Percentiles rank a stretch among this genome's conserved stretches.
Evolutionary conservation across 352 stramenopile genomes (phyloP).

Genomic region (Phytophthora cajani): DNA sequence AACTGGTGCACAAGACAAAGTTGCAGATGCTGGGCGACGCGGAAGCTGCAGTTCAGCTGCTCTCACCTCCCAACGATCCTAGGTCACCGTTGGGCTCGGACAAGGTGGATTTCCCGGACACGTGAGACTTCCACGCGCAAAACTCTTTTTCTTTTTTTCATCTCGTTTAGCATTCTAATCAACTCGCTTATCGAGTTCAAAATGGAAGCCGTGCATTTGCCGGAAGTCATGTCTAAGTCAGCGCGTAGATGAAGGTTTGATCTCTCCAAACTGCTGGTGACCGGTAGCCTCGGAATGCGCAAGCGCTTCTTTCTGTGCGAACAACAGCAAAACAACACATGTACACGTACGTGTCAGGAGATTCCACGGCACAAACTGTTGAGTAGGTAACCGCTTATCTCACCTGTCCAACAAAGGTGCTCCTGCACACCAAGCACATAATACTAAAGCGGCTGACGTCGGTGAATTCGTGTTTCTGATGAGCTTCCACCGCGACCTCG

Average conservation of each 20-base stretch:
- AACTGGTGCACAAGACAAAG: conserved; percentile 55
- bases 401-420: conserved; percentile 73
- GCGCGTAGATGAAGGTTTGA: conserved; percentile 37
- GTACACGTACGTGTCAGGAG: conserved; percentile 14
- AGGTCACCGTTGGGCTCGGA: conserved; percentile 51
- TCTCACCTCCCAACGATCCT: conserved; percentile 27
- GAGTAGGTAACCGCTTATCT: background rate
- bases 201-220: conserved; percentile 9
- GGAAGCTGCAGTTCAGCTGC: conserved; percentile 35
- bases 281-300: conserved; percentile 66
- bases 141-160: conserved; percentile 1
- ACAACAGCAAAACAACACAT: background rate
- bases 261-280: conserved; percentile 81
- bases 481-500: conserved; percentile 81
- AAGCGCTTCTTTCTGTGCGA: conserved; percentile 57
- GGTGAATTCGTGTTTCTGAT: conserved; percentile 88
- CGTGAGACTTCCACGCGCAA: conserved; percentile 14
- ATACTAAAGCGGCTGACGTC: conserved; percentile 78
- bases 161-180: conserved; percentile 12
- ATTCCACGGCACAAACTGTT: background rate
- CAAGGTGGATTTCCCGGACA: conserved; percentile 35
- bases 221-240: conserved; percentile 10
- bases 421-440: conserved; percentile 71
- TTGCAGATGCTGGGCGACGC: conserved; percentile 42
- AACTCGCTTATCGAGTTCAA: background rate